Evolutionary conservation across 768 basidiomycete species (phyloP).

Genomic region (Tulasnella sp.): DNA sequence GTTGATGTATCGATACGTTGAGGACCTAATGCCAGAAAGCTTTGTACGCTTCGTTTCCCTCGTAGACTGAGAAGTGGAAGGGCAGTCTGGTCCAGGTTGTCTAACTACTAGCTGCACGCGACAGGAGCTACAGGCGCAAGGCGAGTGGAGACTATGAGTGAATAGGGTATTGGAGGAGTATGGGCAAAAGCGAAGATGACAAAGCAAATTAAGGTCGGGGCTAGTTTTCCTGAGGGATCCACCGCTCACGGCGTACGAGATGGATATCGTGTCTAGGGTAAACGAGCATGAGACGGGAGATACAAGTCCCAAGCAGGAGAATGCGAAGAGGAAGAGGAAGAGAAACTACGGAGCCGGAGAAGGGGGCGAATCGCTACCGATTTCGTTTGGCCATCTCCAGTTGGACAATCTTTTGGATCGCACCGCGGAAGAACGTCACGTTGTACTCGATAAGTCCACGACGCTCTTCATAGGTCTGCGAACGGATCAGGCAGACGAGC

Average conservation of each 20-base stretch:
- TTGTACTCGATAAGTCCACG: constrained; percentile 79
- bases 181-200: not conserved
- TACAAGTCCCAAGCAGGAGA: not conserved
- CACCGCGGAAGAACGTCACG: constrained; percentile 74
- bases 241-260: not conserved
- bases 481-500: constrained; percentile 59
- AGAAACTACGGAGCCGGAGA: not conserved
- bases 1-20: not conserved
- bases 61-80: not conserved
- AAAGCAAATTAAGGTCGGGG: not conserved
- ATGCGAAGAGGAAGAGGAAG: not conserved
- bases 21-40: not conserved
- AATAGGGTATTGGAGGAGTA: not conserved
- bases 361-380: not conserved
- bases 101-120: not conserved
- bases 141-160: not conserved
- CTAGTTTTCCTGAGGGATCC: not conserved
- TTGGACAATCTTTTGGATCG: constrained; percentile 72
- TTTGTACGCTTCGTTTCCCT: not conserved
- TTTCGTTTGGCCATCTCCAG: constrained; percentile 40
- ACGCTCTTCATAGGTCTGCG: constrained; percentile 60
- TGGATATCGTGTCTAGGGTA: not conserved
- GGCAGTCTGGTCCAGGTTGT: not conserved
- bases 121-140: not conserved
- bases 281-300: not conserved